Base-by-base conservation (phyloP, 352 stramenopile genomes). In the Pythium volutum region DNA sequence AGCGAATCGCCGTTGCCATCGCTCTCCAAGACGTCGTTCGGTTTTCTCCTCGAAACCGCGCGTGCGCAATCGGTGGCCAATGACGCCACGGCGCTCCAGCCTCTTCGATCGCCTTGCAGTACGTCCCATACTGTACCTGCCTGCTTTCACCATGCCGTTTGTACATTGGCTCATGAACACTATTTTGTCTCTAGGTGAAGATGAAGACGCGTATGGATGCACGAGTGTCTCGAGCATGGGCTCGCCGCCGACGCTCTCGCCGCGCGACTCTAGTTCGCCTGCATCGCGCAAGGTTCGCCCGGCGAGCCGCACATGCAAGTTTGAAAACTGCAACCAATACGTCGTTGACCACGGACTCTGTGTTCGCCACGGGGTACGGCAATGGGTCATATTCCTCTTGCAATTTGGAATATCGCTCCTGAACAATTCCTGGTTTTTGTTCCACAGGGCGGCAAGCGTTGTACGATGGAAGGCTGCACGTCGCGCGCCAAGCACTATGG, bases 331-430 rank as follows among this genome's bases (percentile, higher is more conserved):
- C 52, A 73, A 84, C 38, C 75, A 89, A 53, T 89, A 89, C 51
- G 78, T 89, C 41, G 80, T 88, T 27, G 78, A 89, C 45, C 76
- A 87, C 59, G 80, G 80, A 14, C 78, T 87, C 10, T 89, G 80
- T 20, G 75, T 88, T 55, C 80, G 80, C 45, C 80, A 89, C 52
- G 77, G 80, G 59, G 79, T 89, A 58, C 48, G 77, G 65, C 16
- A 36, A 31, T 45, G 8, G n/a, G n/a, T n/a, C n/a, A n/a, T n/a
- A n/a, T n/a, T n/a, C n/a, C n/a, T n/a, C n/a, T n/a, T n/a, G n/a
- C n/a, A n/a, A n/a, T n/a, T n/a, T n/a, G n/a, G n/a, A n/a, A n/a
- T n/a, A n/a, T n/a, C n/a, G n/a, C n/a, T n/a, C n/a, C n/a, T n/a
- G n/a, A n/a, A n/a, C n/a, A n/a, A n/a, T n/a, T n/a, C 43, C 5